Percentiles rank a stretch among this genome's conserved stretches.
These are phyloP conservation scores for Apiospora marii DNA, from an alignment of 2,329 filamentous ascomycete genomes.

Conservation along the genomic window DNA sequence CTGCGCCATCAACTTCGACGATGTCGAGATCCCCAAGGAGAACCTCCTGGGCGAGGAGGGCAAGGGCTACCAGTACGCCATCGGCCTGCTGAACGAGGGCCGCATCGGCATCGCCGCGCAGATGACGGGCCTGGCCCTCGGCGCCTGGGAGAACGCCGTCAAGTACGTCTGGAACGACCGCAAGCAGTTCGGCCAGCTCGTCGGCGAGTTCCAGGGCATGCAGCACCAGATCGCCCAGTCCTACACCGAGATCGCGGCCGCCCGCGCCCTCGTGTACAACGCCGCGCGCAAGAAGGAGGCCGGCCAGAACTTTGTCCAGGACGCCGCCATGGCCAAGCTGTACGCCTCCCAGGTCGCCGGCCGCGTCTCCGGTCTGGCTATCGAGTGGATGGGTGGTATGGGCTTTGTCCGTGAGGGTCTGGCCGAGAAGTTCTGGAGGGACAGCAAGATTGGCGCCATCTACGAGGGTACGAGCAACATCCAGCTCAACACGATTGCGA, in stretches of 20 bases:
- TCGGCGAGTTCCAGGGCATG: slow-evolving; percentile 99
- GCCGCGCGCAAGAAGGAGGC: slow-evolving; percentile 98
- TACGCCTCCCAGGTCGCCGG: slow-evolving; percentile 93
- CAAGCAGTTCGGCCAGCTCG: slow-evolving; percentile 91
- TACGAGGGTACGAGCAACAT: slow-evolving; percentile 91
- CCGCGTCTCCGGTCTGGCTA: slow-evolving; percentile 81
- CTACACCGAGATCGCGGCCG: slow-evolving; percentile 91
- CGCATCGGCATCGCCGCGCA: slow-evolving; percentile 98
- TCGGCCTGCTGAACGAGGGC: slow-evolving; percentile 91
- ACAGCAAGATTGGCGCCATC: slow-evolving; percentile 98
- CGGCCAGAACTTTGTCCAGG: slow-evolving; percentile 91
- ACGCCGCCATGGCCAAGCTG: slow-evolving; percentile 98
- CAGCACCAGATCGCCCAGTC: slow-evolving; percentile 98
- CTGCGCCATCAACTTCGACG: slow-evolving; percentile 97
- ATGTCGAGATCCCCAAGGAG: slow-evolving; percentile 87
- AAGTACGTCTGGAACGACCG: slow-evolving; percentile 98
- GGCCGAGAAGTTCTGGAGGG: slow-evolving; percentile 96
- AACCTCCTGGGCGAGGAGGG: slow-evolving; percentile 90
- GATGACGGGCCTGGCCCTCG: slow-evolving; percentile 96
- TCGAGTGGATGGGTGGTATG: slow-evolving; percentile 99
- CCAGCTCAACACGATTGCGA: slow-evolving; percentile 72
- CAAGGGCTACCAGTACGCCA: slow-evolving; percentile 98
- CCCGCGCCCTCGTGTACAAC: slow-evolving; percentile 92
- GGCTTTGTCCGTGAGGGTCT: slow-evolving; percentile 96
- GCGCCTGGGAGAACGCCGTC: slow-evolving; percentile 94